Evolutionary conservation across 1,284 basidiomycete genomes (phyloP).

Genomic region (Boletellus deceptivus): DNA sequence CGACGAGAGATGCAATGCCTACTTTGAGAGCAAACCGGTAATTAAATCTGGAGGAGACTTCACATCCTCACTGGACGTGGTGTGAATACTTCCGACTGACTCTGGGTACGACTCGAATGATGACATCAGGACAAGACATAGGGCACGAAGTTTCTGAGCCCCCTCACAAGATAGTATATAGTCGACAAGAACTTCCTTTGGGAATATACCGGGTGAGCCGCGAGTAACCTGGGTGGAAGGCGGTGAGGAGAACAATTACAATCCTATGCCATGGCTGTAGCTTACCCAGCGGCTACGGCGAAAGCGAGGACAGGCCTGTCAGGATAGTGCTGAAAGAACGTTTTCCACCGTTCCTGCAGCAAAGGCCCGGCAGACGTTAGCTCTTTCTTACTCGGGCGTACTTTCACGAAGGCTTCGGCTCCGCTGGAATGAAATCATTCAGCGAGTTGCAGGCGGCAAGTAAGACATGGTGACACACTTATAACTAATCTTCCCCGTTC

Average conservation of each 20-base stretch:
- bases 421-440: conserved; percentile 28
- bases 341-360: conserved; percentile 40
- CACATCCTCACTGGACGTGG: conserved; percentile 25
- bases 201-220: not conserved
- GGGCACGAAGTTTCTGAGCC: not conserved
- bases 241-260: not conserved
- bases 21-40: conserved; percentile 13
- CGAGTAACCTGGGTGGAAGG: conserved; percentile 4
- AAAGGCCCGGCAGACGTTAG: conserved; percentile 36
- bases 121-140: conserved; percentile 1
- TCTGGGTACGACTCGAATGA: conserved; percentile 23
- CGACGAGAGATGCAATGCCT: too few relatives aligned
- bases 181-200: conserved; percentile 8
- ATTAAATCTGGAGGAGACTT: conserved; percentile 25
- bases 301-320: conserved; percentile 25
- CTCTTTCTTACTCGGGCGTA: conserved; percentile 39
- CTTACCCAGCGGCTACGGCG: conserved; percentile 12
- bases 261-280: too few relatives aligned
- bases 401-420: conserved; percentile 38
- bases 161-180: conserved; percentile 18
- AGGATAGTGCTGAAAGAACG: conserved; percentile 30
- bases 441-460: not conserved
- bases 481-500: conserved; percentile 15
- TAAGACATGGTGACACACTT: conserved; percentile 38
- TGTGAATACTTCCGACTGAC: conserved; percentile 29